Base-by-base conservation (phyloP, 1,139 yeast species). In the Taphrina sp. region DNA sequence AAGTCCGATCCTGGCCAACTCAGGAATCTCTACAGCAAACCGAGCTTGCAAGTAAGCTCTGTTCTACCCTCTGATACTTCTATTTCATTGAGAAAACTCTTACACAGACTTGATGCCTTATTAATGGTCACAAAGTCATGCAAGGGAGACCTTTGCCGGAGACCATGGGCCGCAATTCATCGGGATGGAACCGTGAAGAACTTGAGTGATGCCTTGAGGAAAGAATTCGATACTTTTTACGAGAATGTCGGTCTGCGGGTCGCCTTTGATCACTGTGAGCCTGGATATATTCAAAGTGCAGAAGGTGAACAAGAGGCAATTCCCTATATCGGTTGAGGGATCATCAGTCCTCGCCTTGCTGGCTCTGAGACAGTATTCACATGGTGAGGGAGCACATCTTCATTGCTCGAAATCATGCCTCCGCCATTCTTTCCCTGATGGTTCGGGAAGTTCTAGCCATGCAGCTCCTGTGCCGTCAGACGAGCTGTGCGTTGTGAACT, bases 1-100 rank as follows among this genome's bases (percentile, higher is more conserved):
- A 10, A 35, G 45, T 22, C 44, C n/a, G 57, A 52, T 35, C 57
- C 57, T 14, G 22, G 47, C n/a, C 53, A 52, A 24, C 33, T 52
- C 19, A 22, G 35, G 31, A 52, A 52, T 20, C 45, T 52, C 3
- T 17, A 28, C 17, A 19, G 37, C 31, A 17, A 20, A 24, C 31
- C 14, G n/a, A 4, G 26, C 28, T 12, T 8, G 3, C 43, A 35
- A n/a, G 34, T 22, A 4, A 20, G 36, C 31, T 29, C 45, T 4
- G 57, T 52, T 16, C 31, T 26, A 12, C 31, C 31, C 12, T n/a
- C n/a, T n/a, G n/a, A n/a, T n/a, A n/a, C n/a, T n/a, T n/a, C n/a
- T n/a, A 19, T n/a, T 14, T 20, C 52, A 3, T 23, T 36, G 20
- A 16, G 20, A 24, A 35, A 44, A 45, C 53, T 52, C 8, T 37